Evolutionary conservation across 2,329 filamentous ascomycete species (phyloP).

Genomic region (Arthrobotrys pseudoclavata): DNA sequence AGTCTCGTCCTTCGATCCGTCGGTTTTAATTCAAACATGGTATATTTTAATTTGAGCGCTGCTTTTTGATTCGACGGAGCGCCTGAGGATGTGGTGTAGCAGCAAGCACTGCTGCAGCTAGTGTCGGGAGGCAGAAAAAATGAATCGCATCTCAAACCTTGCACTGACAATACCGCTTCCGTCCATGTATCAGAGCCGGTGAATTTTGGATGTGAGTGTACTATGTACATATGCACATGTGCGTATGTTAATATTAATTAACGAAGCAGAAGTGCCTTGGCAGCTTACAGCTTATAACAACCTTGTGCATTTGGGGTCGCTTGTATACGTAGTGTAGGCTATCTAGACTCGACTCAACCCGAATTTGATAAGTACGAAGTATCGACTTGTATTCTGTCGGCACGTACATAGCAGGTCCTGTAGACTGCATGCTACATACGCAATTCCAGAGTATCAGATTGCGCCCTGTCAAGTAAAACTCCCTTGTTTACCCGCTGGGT

Average conservation of each 20-base stretch:
- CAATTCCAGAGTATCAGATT: constrained; percentile 37
- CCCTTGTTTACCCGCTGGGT: constrained; percentile 49
- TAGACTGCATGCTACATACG: no score
- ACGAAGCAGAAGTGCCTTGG: constrained; percentile 19
- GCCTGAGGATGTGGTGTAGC: constrained; percentile 14
- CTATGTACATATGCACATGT: neutral
- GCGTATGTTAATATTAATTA: constrained; percentile 13
- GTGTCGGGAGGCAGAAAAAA: constrained; percentile 33
- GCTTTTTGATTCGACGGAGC: constrained; percentile 18
- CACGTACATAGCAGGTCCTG: neutral
- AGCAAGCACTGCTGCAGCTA: constrained; percentile 32
- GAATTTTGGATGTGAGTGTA: neutral
- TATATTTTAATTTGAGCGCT: constrained; percentile 21
- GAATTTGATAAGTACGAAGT: no score
- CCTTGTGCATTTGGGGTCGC: constrained; percentile 21
- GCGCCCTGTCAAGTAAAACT: constrained; percentile 31
- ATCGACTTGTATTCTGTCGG: no score
- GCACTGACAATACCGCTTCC: constrained; percentile 21
- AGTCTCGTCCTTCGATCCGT: constrained; percentile 21
- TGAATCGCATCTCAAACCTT: constrained; percentile 59
- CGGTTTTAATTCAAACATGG: constrained; percentile 19
- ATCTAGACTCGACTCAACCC: no score
- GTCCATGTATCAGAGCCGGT: constrained; percentile 12
- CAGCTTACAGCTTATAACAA: constrained; percentile 24
- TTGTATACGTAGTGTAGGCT: no score